phyloP scores from a whole-genome alignment of 2,329 filamentous ascomycete genomes.

The Fusarium succisae region DNA sequence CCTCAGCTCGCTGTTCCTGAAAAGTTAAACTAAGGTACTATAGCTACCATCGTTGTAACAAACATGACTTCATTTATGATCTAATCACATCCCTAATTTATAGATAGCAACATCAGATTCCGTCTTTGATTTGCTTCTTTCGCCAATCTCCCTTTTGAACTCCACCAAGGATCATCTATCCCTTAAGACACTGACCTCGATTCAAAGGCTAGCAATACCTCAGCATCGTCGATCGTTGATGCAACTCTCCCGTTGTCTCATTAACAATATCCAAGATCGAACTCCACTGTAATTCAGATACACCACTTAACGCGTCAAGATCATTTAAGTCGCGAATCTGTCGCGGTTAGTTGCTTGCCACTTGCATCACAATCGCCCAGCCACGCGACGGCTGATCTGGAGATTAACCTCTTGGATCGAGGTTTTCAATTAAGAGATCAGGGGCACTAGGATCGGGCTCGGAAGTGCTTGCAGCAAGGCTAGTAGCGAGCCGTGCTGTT shows the following conservation, averaged over 20 bases:
- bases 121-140: slow-evolving; percentile 9
- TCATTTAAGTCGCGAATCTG: not conserved
- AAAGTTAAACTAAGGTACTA: accelerated
- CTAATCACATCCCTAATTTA: not conserved
- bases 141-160: not conserved
- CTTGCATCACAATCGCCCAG: slow-evolving; percentile 21
- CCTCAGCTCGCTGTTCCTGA: not conserved
- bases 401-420: slow-evolving; percentile 23
- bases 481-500: not conserved
- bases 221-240: slow-evolving; percentile 22
- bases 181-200: slow-evolving; percentile 9
- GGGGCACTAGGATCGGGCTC: slow-evolving; percentile 9
- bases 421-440: not conserved
- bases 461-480: slow-evolving; percentile 16
- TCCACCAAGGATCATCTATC: not conserved
- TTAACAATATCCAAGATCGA: slow-evolving; percentile 2
- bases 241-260: slow-evolving; percentile 13
- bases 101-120: not conserved
- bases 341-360: slow-evolving; percentile 3
- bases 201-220: not conserved
- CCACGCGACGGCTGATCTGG: slow-evolving; percentile 14
- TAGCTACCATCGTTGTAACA: too few relatives aligned
- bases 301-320: not conserved
- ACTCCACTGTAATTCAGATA: not conserved
- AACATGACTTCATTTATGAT: slow-evolving; percentile 20